A percentile compares a stretch with the other conserved stretches of the same genome.
Conservation (phyloP, 2,329 filamentous ascomycete species). For the Passalora sequoiae region DNA sequence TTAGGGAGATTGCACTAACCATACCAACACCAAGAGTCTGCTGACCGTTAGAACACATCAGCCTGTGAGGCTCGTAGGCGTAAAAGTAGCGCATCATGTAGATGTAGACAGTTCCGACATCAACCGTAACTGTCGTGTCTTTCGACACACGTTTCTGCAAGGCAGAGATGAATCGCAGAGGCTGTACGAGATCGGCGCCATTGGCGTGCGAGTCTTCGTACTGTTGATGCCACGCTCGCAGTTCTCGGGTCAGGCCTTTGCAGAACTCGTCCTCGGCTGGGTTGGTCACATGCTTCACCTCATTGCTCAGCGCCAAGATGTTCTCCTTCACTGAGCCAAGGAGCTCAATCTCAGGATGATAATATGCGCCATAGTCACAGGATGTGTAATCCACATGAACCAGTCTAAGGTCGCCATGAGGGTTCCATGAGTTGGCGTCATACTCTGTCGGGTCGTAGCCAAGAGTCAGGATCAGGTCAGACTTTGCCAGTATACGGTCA, state of each 20-base stretch:
- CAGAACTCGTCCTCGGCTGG: conserved; percentile 37
- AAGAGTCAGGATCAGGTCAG: conserved; percentile 43
- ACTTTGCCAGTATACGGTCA: conserved; percentile 41
- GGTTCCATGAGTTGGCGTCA: conserved; percentile 45
- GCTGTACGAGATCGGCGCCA: conserved; percentile 39
- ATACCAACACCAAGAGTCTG: conserved; percentile 48
- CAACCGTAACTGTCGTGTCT: conserved; percentile 41
- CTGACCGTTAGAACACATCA: conserved; percentile 47
- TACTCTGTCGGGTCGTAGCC: conserved; percentile 49
- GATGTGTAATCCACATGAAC: conserved; percentile 43
- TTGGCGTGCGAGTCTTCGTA: conserved; percentile 18
- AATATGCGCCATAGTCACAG: conserved; percentile 40
- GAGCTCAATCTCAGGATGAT: conserved; percentile 41
- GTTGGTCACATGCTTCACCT: conserved; percentile 32
- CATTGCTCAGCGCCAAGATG: conserved; percentile 34
- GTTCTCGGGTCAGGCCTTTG: conserved; percentile 34
- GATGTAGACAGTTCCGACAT: conserved; percentile 49
- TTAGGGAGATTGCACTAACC: no score
- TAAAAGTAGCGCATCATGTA: conserved; percentile 46
- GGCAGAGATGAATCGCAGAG: conserved; percentile 43
- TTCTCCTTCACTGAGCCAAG: conserved; percentile 42
- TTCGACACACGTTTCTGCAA: conserved; percentile 40
- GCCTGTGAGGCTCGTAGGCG: conserved; percentile 41
- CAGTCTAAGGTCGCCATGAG: conserved; percentile 35
- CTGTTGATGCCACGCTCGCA: conserved; percentile 34